These are phyloP conservation scores for Goniomonas avonlea DNA, from an alignment of 78 protist species.

Conservation along the genomic window DNA sequence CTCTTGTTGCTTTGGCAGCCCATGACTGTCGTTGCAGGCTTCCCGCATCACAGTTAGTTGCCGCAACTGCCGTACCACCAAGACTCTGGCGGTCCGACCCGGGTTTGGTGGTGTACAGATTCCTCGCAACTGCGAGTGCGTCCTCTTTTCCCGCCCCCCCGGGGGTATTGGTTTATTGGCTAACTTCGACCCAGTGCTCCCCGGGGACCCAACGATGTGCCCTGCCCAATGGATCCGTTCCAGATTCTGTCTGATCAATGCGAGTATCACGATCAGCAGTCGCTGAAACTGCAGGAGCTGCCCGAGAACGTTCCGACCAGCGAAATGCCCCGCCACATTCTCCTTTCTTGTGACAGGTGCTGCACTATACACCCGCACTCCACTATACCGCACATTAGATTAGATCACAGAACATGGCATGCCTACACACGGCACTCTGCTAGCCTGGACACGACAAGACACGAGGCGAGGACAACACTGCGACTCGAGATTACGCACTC, in stretches of 20 bases:
- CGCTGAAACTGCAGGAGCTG: slow-evolving; percentile 90
- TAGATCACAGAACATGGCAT: too few species aligned
- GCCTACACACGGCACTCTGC: too few species aligned
- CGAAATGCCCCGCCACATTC: slow-evolving; percentile 96
- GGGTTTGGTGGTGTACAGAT: neutral
- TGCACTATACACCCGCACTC: too few species aligned
- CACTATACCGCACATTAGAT: too few species aligned
- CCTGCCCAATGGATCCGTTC: slow-evolving; percentile 79
- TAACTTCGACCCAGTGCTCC: slow-evolving; percentile 41
- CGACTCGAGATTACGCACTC: too few species aligned
- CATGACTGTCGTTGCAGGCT: neutral
- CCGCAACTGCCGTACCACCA: neutral
- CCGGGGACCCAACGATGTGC: neutral
- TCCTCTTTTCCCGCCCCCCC: neutral
- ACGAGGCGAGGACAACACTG: too few species aligned
- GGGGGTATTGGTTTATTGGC: too few species aligned
- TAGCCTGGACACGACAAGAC: too few species aligned
- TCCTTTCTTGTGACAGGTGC: too few species aligned
- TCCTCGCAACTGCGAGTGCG: slow-evolving; percentile 1
- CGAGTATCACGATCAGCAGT: slow-evolving; percentile 77
- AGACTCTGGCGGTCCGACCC: neutral
- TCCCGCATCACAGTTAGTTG: neutral
- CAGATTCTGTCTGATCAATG: slow-evolving; percentile 58
- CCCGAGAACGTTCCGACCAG: slow-evolving; percentile 95
- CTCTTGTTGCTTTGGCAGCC: neutral